Evolutionary conservation across 2,329 filamentous ascomycete species (phyloP), one percentile per base, ranked within the genome.

Genomic region (Aphanocladium album): DNA sequence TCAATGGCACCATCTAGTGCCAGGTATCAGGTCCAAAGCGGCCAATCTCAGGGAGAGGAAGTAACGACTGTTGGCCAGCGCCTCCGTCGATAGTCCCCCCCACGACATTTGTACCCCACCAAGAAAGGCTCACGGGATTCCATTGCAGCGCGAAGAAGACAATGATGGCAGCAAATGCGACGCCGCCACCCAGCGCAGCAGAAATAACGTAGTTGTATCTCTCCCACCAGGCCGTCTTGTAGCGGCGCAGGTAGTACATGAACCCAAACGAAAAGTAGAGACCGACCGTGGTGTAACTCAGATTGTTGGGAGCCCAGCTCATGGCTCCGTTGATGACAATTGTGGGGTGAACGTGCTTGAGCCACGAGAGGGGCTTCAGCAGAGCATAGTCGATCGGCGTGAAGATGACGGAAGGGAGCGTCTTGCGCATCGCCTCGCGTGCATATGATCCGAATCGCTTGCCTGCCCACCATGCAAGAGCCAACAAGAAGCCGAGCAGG

Each of bases 401-500:
- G 57, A 58, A 66, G 21, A 67, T 51, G 16, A 62, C 63, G 17
- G 65, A 39, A 3, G 41, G 53, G 21, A 49, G 33, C 23, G 58
- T 50, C 33, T 49, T 45, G 14, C 37, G 52, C 23, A 60, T 23
- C 16, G 62, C 63, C 41, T 57, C 37, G 23, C 58, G 58, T 9
- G 65, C 23, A n/a, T 60, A 27, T 0, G 61, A 47, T 54, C 68
- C 70, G 69, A 92, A 93, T 1, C 89, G 88, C 68, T 91, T 91
- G 68, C 89, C 81, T 7, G 89, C 88, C 60, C 57, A 70, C 64
- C 76, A 79, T 3, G 73, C 55, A 2, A 79, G 11, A 17, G 75
- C 72, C 16, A 79, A 65, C 33, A 67, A 62, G 23, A 60, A 60
- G 51, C 58, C 58, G 52, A 60, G 51, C 25, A 60, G 51, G 58